phyloP scores from a whole-genome alignment of 768 basidiomycete species.

The Termitomyces bulborhizus region DNA sequence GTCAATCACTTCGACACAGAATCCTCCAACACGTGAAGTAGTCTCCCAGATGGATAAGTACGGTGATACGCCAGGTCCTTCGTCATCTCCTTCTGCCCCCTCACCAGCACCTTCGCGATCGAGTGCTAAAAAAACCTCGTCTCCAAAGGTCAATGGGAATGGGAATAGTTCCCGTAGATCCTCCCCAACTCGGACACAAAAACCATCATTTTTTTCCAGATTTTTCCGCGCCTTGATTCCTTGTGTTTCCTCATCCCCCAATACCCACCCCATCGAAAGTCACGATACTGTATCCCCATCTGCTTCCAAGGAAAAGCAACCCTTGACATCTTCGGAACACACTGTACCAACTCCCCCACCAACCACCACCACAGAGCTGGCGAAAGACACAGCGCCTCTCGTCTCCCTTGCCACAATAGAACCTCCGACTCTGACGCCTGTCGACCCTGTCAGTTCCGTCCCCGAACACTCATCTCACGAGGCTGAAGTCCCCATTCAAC shows the following conservation, averaged over 20 bases:
- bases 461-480: slow-evolving; percentile 10
- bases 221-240: slow-evolving; percentile 60
- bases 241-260: slow-evolving; percentile 50
- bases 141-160: slow-evolving; percentile 15
- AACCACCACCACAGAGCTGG: neutral
- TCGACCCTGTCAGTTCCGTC: slow-evolving; percentile 2
- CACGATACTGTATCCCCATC: slow-evolving; percentile 21
- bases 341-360: slow-evolving; percentile 1
- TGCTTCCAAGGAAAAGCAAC: slow-evolving; percentile 24
- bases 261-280: slow-evolving; percentile 38
- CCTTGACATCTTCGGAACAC: slow-evolving; percentile 5
- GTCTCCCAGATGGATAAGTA: slow-evolving; percentile 14
- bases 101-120: slow-evolving; percentile 9
- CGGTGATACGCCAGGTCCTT: slow-evolving; percentile 11
- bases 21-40: slow-evolving; percentile 11
- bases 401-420: slow-evolving; percentile 4
- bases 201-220: slow-evolving; percentile 53
- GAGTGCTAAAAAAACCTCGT: slow-evolving; percentile 5
- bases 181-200: slow-evolving; percentile 17
- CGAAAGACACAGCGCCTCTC: slow-evolving; percentile 1
- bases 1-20: slow-evolving; percentile 1
- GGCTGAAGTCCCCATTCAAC: slow-evolving; percentile 30
- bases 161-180: slow-evolving; percentile 12
- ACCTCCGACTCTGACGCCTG: slow-evolving; percentile 5
- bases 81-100: slow-evolving; percentile 7